Base-by-base conservation (phyloP, 2,329 filamentous ascomycete genomes). In the Fusarium gaditjirri region DNA sequence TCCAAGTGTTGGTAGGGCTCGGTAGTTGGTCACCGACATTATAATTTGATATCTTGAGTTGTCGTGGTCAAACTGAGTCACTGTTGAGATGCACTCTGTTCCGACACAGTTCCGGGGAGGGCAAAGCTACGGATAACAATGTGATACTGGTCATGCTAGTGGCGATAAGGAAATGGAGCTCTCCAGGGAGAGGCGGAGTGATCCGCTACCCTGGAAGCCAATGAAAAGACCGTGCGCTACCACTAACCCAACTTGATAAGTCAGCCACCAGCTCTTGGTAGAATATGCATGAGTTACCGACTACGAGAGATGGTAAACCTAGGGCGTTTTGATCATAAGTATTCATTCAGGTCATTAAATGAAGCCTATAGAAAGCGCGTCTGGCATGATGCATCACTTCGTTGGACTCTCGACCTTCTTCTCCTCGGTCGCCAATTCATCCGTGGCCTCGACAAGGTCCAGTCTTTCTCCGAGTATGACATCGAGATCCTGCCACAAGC, bases 351-450 rank as follows among this genome's bases (percentile, higher is more conserved):
- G 4, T 35, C 36, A 33, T 59, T 25, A 25, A 25, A 25, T 25
- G 25, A 25, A 25, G 25, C 4, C 25, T 25, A 25, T 25, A 25
- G 25, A 25, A 25, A 25, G 25, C 25, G 25, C 25, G 25, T 25
- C 25, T 25, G 25, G 25, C 25, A 25, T 25, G 25, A 25, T 25
- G 25, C 25, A 25, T 63, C 16, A 58, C 25, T 29, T 12, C 13
- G 38, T 72, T 1, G 19, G 23, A 21, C 50, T 41, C 14, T 54
- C 52, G 2, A 70, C 27, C 39, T 66, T 70, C 16, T 72, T 72
- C 6, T 72, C 70, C 12, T 72, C 65, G 33, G 42, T 65, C 2
- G 69, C 70, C 11, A 72, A 46, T n/a, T 70, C 70, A 14, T 72
- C 65, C 3, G 65, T 66, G 1, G 29, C 42, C 38, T 72, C 70